These are phyloP conservation scores for Nasturtium officinale DNA, from an alignment of 345 rosid genomes.

Conservation along the genomic window DNA sequence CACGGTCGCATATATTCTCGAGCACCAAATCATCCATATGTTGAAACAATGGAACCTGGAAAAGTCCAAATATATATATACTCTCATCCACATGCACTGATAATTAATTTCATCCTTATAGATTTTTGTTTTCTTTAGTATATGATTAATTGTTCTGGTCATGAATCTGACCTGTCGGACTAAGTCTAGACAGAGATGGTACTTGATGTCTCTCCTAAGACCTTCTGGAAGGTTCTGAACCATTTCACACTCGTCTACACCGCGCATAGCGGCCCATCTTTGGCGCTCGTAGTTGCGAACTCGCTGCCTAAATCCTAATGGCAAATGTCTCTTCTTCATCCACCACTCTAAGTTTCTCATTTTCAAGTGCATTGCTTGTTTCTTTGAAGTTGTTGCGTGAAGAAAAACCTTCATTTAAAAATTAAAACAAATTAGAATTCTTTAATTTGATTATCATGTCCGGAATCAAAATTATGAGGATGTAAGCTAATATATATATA, in stretches of 20 bases:
- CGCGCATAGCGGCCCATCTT: constrained; percentile 97
- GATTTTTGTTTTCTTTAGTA: not conserved
- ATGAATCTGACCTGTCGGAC: constrained; percentile 71
- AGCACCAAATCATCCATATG: constrained; percentile 95
- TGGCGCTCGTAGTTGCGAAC: constrained; percentile 93
- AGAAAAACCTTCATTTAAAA: constrained; percentile 63
- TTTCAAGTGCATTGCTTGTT: constrained; percentile 95
- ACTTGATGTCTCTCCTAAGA: constrained; percentile 91
- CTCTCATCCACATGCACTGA: not conserved
- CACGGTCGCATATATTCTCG: constrained; percentile 93
- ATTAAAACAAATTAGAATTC: not conserved
- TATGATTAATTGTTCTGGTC: not conserved
- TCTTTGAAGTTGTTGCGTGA: constrained; percentile 92
- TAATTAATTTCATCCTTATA: not conserved
- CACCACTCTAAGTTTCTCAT: constrained; percentile 99
- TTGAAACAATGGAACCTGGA: constrained; percentile 89
- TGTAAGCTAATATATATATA: constrained; percentile 26
- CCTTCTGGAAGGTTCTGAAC: constrained; percentile 89
- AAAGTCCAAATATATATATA: not conserved
- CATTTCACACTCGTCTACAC: constrained; percentile 90
- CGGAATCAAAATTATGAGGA: not conserved
- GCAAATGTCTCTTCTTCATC: constrained; percentile 92
- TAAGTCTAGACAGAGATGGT: constrained; percentile 88
- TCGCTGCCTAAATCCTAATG: constrained; percentile 79
- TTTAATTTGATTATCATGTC: not conserved